Evolutionary conservation across 2,329 filamentous ascomycete species (phyloP), one percentile per base, ranked within the genome.

Genomic region (Diaporthe sp.): DNA sequence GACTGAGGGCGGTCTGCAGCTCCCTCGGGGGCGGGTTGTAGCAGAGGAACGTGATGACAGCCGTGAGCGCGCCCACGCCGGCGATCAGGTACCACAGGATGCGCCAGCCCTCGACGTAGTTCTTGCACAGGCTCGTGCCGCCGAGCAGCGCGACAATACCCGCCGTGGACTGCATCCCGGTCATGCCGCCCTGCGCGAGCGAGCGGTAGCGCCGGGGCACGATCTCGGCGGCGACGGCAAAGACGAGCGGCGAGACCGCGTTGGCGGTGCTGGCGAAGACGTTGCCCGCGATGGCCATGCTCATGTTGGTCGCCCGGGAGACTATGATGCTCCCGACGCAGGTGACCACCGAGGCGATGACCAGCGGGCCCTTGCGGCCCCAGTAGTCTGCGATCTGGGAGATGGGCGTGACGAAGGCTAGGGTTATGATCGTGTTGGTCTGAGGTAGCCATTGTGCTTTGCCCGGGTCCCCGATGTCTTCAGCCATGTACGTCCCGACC

Each of bases 21-120:
- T 60, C 17, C 10, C 57, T 60, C 9, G 57, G 57, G 17, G 57
- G 57, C n/a, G 57, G 57, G 31, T 60, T 60, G 57, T 60, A 60
- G 57, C 57, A 60, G 57, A 60, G 12, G 19, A 37, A 60, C 17
- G 57, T 39, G 34, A 60, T 37, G 28, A 37, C 57, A 12, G 57
- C 57, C 31, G 57, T 60, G 31, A 39, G 31, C 9, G 31, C 57
- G 31, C 57, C 57, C 17, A 60, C 31, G 17, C 57, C 57, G 31
- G 57, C 57, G 57, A 60, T 60, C 3, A 60, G n/a, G 31, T 60
- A 60, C 57, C 57, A 60, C 57, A 60, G 31, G 31, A 60, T 60
- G 19, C 57, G 57, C 57, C 57, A 60, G 19, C 57, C 57, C 31
- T 60, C 57, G 31, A 60, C 8, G 10, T 60, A 60, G 31, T 60